Evolutionary conservation across 2,329 filamentous ascomycete genomes (phyloP), one percentile per base, ranked within the genome.

Genomic region (Aspergillus uvarum): DNA sequence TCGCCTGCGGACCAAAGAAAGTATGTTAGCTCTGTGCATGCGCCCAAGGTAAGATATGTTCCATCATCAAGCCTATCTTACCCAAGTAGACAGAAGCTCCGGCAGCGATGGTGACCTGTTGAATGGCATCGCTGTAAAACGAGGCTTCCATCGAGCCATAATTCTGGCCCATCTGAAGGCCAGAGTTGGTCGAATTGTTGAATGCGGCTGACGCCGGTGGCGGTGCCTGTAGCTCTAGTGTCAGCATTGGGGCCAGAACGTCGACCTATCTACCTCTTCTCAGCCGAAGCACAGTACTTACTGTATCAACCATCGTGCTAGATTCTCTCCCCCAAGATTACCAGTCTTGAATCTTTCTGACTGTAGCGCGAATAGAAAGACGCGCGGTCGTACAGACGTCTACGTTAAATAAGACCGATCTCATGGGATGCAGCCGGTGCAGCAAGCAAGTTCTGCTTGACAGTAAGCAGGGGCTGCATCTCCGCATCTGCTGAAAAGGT

Each of bases 71-170:
- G n/a, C 5, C 5, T 1, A 19, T 12, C 44, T 21, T 56, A 56
- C 53, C 53, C 53, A 56, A 49, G 11, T 56, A 56, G 8, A 56
- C 53, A 4, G 53, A 48, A 24, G 53, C 53, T 10, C 53, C 53
- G 5, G 38, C 53, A 12, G 53, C 38, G 19, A 56, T 56, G 5
- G 21, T 54, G 3, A 54, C 26, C 12, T 24, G 19, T 47, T 54
- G 52, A 6, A 54, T 54, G 7, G 52, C 35, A 47, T 54, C 52
- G 7, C 52, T 54, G 44, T 47, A 31, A 11, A 56, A 49, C 7
- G 53, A 48, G 1, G 53, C 26, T 22, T 56, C 44, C 44, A 56
- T 19, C 2, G 42, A 16, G 12, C 53, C 53, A 12, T 21, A 32
- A 4, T 56, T 56, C 29, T 56, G 53, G 8, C 53, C 53, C 53